A percentile compares a stretch with the other conserved stretches of the same genome.
Conservation (phyloP, 345 rosid genomes). For the Brassica napus region DNA sequence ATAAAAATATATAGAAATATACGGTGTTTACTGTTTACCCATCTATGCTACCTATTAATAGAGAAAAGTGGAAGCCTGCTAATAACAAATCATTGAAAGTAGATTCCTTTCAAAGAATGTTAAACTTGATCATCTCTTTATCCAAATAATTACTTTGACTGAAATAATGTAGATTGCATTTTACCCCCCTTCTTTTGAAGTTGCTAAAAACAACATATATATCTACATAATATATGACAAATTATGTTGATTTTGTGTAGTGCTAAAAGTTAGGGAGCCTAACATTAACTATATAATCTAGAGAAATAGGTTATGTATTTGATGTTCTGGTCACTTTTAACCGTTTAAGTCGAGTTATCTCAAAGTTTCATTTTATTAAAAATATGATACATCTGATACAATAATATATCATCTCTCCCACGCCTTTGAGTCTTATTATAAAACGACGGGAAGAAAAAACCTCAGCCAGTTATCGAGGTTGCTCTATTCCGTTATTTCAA, state of each 20-base stretch:
- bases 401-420: background rate
- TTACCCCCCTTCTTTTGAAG: slow-evolving; percentile 7
- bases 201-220: slow-evolving; percentile 16
- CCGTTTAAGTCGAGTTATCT: slow-evolving; percentile 4
- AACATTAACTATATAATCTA: slow-evolving; percentile 26
- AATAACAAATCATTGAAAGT: slow-evolving; percentile 27
- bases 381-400: background rate
- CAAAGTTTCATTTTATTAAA: background rate
- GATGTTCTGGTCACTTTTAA: slow-evolving; percentile 22
- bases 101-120: slow-evolving; percentile 31
- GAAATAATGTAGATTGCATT: slow-evolving; percentile 22
- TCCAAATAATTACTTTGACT: slow-evolving; percentile 31
- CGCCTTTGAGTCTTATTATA: slow-evolving; percentile 10
- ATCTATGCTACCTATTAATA: slow-evolving; percentile 7
- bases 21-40: background rate
- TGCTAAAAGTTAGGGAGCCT: slow-evolving; percentile 32
- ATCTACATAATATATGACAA: slow-evolving; percentile 9
- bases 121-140: slow-evolving; percentile 28
- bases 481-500: slow-evolving; percentile 13
- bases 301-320: slow-evolving; percentile 21
- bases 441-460: background rate
- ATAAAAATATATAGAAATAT: background rate
- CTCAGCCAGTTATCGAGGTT: slow-evolving; percentile 17
- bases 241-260: slow-evolving; percentile 19
- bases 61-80: slow-evolving; percentile 38